Evolutionary conservation across 495 filamentous ascomycete genomes (phyloP).

Genomic region (Aspergillus bertholletiae): DNA sequence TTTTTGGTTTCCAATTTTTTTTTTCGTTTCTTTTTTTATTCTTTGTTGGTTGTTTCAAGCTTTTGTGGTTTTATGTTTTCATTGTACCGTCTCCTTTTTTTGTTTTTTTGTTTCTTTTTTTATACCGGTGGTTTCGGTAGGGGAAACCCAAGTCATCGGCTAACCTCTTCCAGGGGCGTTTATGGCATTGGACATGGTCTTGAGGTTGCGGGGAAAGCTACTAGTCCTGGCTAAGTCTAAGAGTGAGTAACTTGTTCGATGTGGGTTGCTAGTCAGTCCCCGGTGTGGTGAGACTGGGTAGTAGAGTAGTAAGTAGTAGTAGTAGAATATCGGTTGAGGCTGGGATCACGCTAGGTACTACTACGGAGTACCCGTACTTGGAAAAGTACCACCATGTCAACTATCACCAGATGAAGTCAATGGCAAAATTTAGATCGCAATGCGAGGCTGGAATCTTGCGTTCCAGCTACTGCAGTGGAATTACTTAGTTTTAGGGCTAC

Average conservation of each 20-base stretch:
- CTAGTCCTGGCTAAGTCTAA: constrained; percentile 33
- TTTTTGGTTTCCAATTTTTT: background rate
- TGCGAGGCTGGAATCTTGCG: background rate
- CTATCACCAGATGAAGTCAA: background rate
- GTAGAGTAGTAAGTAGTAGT: background rate
- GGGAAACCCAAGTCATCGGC: constrained; percentile 1
- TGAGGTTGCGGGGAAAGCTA: constrained; percentile 35
- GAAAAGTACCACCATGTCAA: no score
- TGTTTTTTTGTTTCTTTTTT: constrained; percentile 2
- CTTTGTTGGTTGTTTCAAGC: background rate
- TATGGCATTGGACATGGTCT: constrained; percentile 55
- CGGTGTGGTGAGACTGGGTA: no score
- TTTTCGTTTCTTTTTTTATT: constrained; percentile 3
- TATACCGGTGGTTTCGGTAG: background rate
- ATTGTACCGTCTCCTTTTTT: background rate
- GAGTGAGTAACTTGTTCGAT: constrained; percentile 28
- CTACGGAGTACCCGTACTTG: background rate
- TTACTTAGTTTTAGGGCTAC: background rate
- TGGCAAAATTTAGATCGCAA: background rate
- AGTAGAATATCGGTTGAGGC: background rate
- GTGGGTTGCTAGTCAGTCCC: no score
- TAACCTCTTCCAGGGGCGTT: constrained; percentile 38
- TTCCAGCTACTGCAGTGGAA: background rate
- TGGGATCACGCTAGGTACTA: background rate
- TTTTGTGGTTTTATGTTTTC: background rate